These are phyloP conservation scores for Passiflora organensis DNA, from an alignment of 345 rosid species.

Conservation along the genomic window DNA sequence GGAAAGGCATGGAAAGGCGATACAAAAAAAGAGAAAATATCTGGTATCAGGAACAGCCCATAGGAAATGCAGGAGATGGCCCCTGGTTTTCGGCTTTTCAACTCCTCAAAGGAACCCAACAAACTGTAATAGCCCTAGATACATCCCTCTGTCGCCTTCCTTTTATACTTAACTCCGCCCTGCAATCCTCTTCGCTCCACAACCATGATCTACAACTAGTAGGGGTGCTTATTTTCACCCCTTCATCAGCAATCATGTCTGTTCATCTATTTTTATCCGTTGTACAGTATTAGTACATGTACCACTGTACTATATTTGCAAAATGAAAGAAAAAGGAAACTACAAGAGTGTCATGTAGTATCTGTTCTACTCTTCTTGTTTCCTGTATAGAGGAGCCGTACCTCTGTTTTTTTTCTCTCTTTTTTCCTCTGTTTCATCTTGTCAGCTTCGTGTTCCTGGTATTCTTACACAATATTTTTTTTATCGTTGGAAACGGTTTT, in stretches of 20 bases:
- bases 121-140: constrained; percentile 17
- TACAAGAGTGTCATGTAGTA: neutral
- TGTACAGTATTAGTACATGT: too few species aligned
- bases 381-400: too few species aligned
- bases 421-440: neutral
- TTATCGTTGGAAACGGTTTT: too few species aligned
- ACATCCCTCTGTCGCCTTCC: constrained; percentile 8
- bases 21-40: constrained; percentile 11
- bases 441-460: too few species aligned
- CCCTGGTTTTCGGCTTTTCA: constrained; percentile 66
- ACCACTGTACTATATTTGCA: neutral
- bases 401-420: neutral
- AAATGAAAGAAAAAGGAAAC: neutral
- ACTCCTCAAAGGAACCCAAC: constrained; percentile 29
- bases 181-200: neutral
- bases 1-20: neutral
- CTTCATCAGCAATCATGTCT: constrained; percentile 12
- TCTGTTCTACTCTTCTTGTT: neutral
- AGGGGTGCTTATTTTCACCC: constrained; percentile 23
- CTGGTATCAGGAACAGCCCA: constrained; percentile 57
- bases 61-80: constrained; percentile 42
- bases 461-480: too few species aligned
- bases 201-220: constrained; percentile 5
- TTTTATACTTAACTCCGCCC: constrained; percentile 10
- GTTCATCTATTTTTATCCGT: neutral